These are phyloP conservation scores for Chaetomium strumarium DNA, from an alignment of 2,329 filamentous ascomycete genomes.

Conservation along the genomic window DNA sequence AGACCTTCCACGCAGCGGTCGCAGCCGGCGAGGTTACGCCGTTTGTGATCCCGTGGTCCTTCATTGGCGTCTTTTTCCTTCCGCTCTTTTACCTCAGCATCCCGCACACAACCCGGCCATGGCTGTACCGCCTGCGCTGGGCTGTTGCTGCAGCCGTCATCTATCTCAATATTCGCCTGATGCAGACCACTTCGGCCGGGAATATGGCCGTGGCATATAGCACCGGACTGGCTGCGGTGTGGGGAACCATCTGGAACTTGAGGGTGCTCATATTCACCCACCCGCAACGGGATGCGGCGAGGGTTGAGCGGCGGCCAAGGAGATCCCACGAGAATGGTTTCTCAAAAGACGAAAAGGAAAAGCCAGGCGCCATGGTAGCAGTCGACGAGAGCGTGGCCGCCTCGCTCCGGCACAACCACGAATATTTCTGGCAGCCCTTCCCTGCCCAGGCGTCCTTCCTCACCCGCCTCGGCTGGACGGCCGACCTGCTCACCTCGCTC, in stretches of 20 bases:
- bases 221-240: slow-evolving; percentile 44
- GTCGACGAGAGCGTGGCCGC: slow-evolving; percentile 26
- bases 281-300: slow-evolving; percentile 52
- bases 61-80: slow-evolving; percentile 44
- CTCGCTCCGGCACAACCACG: slow-evolving; percentile 30
- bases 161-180: slow-evolving; percentile 39
- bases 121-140: slow-evolving; percentile 47
- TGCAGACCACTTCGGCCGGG: slow-evolving; percentile 41
- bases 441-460: slow-evolving; percentile 44
- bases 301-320: slow-evolving; percentile 38
- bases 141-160: slow-evolving; percentile 40
- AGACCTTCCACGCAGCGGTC: slow-evolving; percentile 32
- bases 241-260: slow-evolving; percentile 45
- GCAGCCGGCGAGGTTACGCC: slow-evolving; percentile 29
- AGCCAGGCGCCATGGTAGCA: not conserved
- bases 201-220: slow-evolving; percentile 48
- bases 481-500: slow-evolving; percentile 50
- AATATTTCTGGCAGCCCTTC: slow-evolving; percentile 57
- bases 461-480: slow-evolving; percentile 49
- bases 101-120: slow-evolving; percentile 45
- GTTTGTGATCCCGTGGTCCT: slow-evolving; percentile 47
- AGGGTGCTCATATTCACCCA: slow-evolving; percentile 48
- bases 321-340: not conserved
- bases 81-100: slow-evolving; percentile 51
- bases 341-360: not conserved